A percentile compares a stretch with the other conserved stretches of the same genome.
Evolutionary conservation across 2,329 filamentous ascomycete genomes (phyloP).

Genomic region (Cladosporium sp.): DNA sequence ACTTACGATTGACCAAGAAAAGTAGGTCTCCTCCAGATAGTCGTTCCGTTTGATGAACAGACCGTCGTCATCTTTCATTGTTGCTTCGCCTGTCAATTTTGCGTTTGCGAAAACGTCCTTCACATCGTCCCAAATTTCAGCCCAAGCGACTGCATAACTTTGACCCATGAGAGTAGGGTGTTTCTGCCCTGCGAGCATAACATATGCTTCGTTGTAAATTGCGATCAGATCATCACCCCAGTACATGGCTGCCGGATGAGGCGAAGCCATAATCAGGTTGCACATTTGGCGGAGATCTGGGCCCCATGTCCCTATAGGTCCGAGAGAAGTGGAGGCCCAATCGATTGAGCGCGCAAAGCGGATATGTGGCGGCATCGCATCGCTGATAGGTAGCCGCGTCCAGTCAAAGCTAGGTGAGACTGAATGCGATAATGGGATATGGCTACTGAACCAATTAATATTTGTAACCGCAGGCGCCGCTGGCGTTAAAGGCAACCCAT

Average conservation of each 20-base stretch:
- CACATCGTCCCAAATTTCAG: slow-evolving; percentile 70
- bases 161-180: slow-evolving; percentile 73
- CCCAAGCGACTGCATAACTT: slow-evolving; percentile 63
- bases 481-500: not conserved
- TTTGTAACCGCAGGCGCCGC: slow-evolving; percentile 22
- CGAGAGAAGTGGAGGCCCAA: slow-evolving; percentile 69
- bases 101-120: slow-evolving; percentile 65
- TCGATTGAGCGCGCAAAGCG: slow-evolving; percentile 67
- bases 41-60: slow-evolving; percentile 67
- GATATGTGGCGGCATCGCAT: slow-evolving; percentile 65
- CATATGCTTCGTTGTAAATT: slow-evolving; percentile 71
- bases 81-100: slow-evolving; percentile 67
- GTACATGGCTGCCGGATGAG: slow-evolving; percentile 56
- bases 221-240: slow-evolving; percentile 68
- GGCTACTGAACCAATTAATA: slow-evolving; percentile 28
- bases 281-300: slow-evolving; percentile 70
- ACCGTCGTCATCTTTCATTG: slow-evolving; percentile 78
- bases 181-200: slow-evolving; percentile 68
- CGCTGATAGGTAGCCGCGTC: slow-evolving; percentile 65
- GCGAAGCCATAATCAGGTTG: slow-evolving; percentile 76
- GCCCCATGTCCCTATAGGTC: slow-evolving; percentile 71
- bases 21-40: slow-evolving; percentile 74
- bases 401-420: slow-evolving; percentile 60
- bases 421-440: slow-evolving; percentile 19
- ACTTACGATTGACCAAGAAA: slow-evolving; percentile 66